A percentile compares a stretch with the other conserved stretches of the same genome.
phyloP scores from a whole-genome alignment of 129 eudicot species.

The Erigeron canadensis region DNA sequence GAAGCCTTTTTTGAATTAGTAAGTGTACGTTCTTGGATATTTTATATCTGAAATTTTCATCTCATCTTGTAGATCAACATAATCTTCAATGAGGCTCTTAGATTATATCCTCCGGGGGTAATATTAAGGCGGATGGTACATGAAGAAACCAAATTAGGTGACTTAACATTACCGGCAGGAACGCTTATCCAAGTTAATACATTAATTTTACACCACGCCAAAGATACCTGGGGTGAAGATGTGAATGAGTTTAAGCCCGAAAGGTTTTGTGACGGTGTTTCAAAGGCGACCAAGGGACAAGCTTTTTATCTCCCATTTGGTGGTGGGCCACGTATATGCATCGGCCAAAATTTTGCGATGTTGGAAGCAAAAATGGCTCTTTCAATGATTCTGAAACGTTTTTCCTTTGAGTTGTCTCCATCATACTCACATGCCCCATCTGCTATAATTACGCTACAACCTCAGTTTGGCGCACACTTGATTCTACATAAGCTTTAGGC shows the following conservation, averaged over 20 bases:
- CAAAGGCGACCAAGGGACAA: constrained; percentile 28
- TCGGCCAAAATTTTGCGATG: constrained; percentile 37
- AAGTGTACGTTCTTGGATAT: background rate
- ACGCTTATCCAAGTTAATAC: constrained; percentile 12
- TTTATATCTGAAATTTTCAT: background rate
- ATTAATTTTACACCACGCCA: constrained; percentile 25
- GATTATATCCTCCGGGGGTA: constrained; percentile 25
- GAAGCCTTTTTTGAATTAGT: background rate
- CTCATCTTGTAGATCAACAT: constrained; percentile 15
- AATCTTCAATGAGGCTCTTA: constrained; percentile 33
- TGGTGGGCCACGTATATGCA: constrained; percentile 36
- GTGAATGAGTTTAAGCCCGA: constrained; percentile 34
- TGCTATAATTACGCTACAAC: constrained; percentile 9
- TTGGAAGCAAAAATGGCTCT: constrained; percentile 30
- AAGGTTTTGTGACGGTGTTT: constrained; percentile 26
- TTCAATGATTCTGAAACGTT: constrained; percentile 32
- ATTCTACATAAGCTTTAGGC: constrained; percentile 21
- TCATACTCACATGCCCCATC: constrained; percentile 36
- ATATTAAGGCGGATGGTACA: background rate
- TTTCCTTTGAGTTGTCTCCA: constrained; percentile 31
- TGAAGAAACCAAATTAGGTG: constrained; percentile 30
- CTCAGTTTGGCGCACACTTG: constrained; percentile 34
- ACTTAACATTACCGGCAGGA: constrained; percentile 29
- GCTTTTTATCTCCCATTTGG: constrained; percentile 28
- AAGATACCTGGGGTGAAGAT: constrained; percentile 32